Percentiles rank a stretch among this genome's conserved stretches.
Conservation (phyloP, 129 eudicot genomes). For the Apium graveolens region DNA sequence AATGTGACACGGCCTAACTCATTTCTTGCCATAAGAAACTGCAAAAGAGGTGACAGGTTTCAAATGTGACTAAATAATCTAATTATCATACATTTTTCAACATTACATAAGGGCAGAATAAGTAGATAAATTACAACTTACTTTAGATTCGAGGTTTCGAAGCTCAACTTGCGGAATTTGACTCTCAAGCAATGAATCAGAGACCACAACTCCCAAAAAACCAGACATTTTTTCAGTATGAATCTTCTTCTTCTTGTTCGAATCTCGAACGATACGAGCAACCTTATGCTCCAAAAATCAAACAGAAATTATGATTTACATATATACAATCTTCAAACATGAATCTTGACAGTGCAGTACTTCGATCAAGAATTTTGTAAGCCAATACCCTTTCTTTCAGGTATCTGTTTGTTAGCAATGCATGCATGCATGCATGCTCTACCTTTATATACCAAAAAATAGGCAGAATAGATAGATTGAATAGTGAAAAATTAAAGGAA, state of each 20-base stretch:
- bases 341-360: background rate
- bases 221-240: constrained; percentile 42
- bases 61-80: constrained; percentile 2
- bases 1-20: constrained; percentile 37
- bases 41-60: background rate
- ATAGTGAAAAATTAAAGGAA: background rate
- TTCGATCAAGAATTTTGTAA: background rate
- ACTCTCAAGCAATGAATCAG: constrained; percentile 64
- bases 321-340: background rate
- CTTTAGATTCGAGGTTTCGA: constrained; percentile 45
- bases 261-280: constrained; percentile 11
- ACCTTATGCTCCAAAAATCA: background rate
- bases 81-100: background rate
- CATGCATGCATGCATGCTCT: constrained; percentile 5
- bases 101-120: background rate
- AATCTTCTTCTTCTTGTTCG: constrained; percentile 4
- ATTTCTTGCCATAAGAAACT: constrained; percentile 51
- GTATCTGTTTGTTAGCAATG: background rate
- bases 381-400: background rate
- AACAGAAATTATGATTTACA: background rate
- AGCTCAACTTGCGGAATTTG: constrained; percentile 73
- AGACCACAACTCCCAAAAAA: constrained; percentile 50
- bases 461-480: background rate
- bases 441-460: background rate
- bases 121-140: constrained; percentile 3